A percentile compares a stretch with the other conserved stretches of the same genome.
Evolutionary conservation across 768 basidiomycete genomes (phyloP).

Genomic region (Kwoniella europaea): DNA sequence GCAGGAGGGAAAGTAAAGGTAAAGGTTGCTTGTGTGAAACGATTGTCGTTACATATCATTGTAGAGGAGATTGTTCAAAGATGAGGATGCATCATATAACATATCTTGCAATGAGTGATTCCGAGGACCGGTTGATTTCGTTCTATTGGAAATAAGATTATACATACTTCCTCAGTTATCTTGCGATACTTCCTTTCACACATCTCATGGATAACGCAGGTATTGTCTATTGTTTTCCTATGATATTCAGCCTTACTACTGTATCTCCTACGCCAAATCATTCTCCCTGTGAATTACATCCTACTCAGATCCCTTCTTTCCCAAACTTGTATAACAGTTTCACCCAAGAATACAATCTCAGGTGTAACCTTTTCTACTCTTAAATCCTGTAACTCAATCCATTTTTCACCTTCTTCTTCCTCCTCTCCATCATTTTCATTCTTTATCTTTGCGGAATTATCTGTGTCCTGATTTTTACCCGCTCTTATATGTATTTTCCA

Average conservation of each 20-base stretch:
- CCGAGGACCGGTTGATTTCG: too few relatives aligned
- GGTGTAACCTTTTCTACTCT: conserved; percentile 94
- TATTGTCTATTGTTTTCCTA: too few relatives aligned
- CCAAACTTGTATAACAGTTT: conserved; percentile 86
- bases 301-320: conserved; percentile 52
- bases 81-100: conserved; percentile 15
- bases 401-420: conserved; percentile 68
- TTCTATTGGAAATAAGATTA: too few relatives aligned
- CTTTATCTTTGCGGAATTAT: background rate
- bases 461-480: conserved; percentile 59
- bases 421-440: conserved; percentile 66
- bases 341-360: conserved; percentile 97
- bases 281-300: background rate
- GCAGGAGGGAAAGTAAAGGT: background rate
- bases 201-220: too few relatives aligned
- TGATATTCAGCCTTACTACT: too few relatives aligned
- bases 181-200: too few relatives aligned
- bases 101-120: background rate
- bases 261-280: too few relatives aligned
- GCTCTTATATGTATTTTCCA: conserved; percentile 70
- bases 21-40: too few relatives aligned
- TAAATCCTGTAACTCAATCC: conserved; percentile 95
- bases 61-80: background rate
- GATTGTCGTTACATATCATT: too few relatives aligned
- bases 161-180: background rate